Percentiles rank a stretch among this genome's conserved stretches.
Evolutionary conservation across 1,284 basidiomycete genomes (phyloP).

Genomic region (Pholiota adiposa): DNA sequence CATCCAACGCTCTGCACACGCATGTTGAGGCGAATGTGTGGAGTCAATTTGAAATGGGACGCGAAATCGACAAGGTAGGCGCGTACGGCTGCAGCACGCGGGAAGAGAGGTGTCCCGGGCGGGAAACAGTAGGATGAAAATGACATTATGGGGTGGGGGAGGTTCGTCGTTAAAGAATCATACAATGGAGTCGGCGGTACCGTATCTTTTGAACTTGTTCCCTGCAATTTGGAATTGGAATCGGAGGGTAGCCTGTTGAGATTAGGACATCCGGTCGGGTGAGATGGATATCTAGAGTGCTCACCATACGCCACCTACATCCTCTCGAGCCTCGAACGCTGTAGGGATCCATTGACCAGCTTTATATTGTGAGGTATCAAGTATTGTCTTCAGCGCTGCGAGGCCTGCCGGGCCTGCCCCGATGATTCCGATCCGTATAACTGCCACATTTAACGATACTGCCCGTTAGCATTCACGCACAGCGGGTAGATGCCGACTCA

Average conservation of each 20-base stretch:
- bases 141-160: constrained; percentile 78
- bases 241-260: constrained; percentile 55
- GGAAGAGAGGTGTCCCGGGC: constrained; percentile 71
- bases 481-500: too few relatives aligned
- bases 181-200: constrained; percentile 65
- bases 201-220: neutral
- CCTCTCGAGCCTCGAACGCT: constrained; percentile 65
- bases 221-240: neutral
- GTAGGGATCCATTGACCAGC: constrained; percentile 58
- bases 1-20: constrained; percentile 50
- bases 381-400: constrained; percentile 64
- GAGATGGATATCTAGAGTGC: constrained; percentile 17
- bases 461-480: too few relatives aligned
- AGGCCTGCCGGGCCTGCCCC: constrained; percentile 74
- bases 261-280: neutral
- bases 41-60: constrained; percentile 54
- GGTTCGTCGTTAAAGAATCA: constrained; percentile 75
- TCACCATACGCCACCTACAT: constrained; percentile 77
- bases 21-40: constrained; percentile 59
- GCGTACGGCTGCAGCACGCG: constrained; percentile 57
- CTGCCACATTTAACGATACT: neutral
- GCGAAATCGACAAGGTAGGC: constrained; percentile 67
- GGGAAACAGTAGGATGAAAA: constrained; percentile 67
- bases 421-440: constrained; percentile 58
- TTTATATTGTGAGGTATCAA: constrained; percentile 60